A percentile compares a stretch with the other conserved stretches of the same genome.
These are phyloP conservation scores for Erythrophleum fordii DNA, from an alignment of 306 rosid genomes.

Conservation along the genomic window DNA sequence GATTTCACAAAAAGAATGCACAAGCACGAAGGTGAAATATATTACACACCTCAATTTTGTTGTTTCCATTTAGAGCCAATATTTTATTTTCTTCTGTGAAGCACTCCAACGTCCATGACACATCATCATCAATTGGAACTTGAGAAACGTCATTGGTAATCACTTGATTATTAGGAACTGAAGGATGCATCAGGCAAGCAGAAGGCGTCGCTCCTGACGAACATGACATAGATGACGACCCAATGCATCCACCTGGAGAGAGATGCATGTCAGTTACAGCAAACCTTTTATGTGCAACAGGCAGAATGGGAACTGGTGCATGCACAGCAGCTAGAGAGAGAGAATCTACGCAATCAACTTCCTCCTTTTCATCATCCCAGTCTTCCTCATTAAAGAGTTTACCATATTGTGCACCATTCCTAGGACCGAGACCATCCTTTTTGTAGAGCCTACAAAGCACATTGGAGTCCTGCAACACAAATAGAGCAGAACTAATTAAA, in stretches of 20 bases:
- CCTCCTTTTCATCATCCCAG: conserved; percentile 57
- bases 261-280: neutral
- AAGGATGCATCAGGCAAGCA: neutral
- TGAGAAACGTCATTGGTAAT: conserved; percentile 16
- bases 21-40: neutral
- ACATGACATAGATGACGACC: conserved; percentile 33
- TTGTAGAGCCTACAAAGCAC: conserved; percentile 67
- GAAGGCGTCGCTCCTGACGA: conserved; percentile 40
- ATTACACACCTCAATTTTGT: conserved; percentile 41
- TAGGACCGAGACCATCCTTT: conserved; percentile 78
- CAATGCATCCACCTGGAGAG: neutral
- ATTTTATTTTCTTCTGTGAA: conserved; percentile 29
- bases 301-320: conserved; percentile 23
- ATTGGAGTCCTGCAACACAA: conserved; percentile 57
- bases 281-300: conserved; percentile 11
- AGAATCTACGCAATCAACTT: neutral
- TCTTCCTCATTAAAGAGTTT: conserved; percentile 70
- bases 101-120: conserved; percentile 17
- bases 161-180: conserved; percentile 30
- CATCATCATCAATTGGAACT: conserved; percentile 14
- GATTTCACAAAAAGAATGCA: too few species aligned
- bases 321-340: conserved; percentile 18
- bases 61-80: neutral
- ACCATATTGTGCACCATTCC: conserved; percentile 69
- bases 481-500: conserved; percentile 28